A percentile compares a stretch with the other conserved stretches of the same genome.
Evolutionary conservation across 2,329 filamentous ascomycete genomes (phyloP).

Genomic region (Coniochaeta sp.): DNA sequence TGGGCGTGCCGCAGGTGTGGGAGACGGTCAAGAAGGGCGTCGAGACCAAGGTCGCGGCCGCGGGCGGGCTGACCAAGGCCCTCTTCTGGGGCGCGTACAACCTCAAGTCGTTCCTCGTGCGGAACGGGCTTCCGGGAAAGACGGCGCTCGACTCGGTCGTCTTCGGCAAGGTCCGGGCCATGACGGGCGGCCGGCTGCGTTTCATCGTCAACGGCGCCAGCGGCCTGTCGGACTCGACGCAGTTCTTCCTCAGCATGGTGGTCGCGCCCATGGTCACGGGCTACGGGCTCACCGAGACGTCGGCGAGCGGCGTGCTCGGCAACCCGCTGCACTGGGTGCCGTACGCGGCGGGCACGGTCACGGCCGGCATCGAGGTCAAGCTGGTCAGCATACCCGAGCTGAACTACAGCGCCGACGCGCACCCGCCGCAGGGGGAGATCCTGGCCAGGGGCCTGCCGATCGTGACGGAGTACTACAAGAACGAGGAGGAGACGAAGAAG

Average conservation of each 20-base stretch:
- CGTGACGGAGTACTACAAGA: conserved; percentile 72
- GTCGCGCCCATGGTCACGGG: conserved; percentile 91
- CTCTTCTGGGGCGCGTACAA: conserved; percentile 67
- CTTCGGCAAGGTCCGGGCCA: conserved; percentile 85
- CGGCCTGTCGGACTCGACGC: conserved; percentile 79
- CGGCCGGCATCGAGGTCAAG: conserved; percentile 77
- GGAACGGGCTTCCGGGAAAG: conserved; percentile 55
- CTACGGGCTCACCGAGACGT: conserved; percentile 92
- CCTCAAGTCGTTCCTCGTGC: conserved; percentile 52
- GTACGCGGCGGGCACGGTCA: conserved; percentile 68
- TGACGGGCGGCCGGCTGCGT: conserved; percentile 81
- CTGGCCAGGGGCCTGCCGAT: conserved; percentile 76
- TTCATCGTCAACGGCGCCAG: conserved; percentile 94
- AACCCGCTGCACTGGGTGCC: conserved; percentile 81
- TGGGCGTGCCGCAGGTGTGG: conserved; percentile 95
- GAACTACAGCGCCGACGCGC: conserved; percentile 70
- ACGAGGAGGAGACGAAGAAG: conserved; percentile 77
- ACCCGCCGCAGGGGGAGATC: conserved; percentile 84
- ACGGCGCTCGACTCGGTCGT: conserved; percentile 71
- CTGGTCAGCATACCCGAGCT: conserved; percentile 85
- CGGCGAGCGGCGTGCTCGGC: conserved; percentile 73
- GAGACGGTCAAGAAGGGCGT: conserved; percentile 97
- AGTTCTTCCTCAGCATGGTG: conserved; percentile 84
- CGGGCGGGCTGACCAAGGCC: conserved; percentile 62
- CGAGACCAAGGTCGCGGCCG: conserved; percentile 65